Conservation (phyloP, 2,329 filamentous ascomycete species). For the Aureobasidium musti region DNA sequence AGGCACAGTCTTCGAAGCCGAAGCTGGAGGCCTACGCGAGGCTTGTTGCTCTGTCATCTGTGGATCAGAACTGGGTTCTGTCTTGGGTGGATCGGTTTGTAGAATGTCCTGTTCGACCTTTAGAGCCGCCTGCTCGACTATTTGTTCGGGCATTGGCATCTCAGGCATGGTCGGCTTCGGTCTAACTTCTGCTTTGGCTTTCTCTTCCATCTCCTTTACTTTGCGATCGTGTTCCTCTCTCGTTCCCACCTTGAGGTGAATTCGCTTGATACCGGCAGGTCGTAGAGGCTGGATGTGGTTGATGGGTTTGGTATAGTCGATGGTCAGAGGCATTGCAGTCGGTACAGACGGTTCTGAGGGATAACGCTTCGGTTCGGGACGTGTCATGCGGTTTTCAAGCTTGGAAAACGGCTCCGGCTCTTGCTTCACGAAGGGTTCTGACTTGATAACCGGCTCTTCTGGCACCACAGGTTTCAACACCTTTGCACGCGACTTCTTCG, state of each 20-base stretch:
- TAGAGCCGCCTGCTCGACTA: not conserved
- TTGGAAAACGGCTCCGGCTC: not conserved
- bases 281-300: conserved; percentile 28
- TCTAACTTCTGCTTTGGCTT: conserved; percentile 39
- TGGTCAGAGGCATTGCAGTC: conserved; percentile 21
- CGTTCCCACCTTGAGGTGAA: conserved; percentile 61
- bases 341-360: conserved; percentile 12
- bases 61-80: not conserved
- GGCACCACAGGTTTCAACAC: not conserved
- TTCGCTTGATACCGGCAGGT: conserved; percentile 47
- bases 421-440: conserved; percentile 3
- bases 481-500: conserved; percentile 5
- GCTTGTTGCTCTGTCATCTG: not conserved
- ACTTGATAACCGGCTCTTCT: not conserved
- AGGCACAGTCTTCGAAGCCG: not conserved
- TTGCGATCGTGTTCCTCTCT: conserved; percentile 57
- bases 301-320: conserved; percentile 25
- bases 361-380: conserved; percentile 8
- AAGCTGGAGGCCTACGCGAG: conserved; percentile 1
- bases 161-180: not conserved
- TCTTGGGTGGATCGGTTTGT: rapidly evolving
- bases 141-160: not conserved
- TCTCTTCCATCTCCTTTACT: conserved; percentile 47
- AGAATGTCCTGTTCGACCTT: not conserved
- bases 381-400: not conserved